Percentiles rank a stretch among this genome's conserved stretches.
Conservation (phyloP, 2,329 filamentous ascomycete genomes). For the Fusarium sp. region DNA sequence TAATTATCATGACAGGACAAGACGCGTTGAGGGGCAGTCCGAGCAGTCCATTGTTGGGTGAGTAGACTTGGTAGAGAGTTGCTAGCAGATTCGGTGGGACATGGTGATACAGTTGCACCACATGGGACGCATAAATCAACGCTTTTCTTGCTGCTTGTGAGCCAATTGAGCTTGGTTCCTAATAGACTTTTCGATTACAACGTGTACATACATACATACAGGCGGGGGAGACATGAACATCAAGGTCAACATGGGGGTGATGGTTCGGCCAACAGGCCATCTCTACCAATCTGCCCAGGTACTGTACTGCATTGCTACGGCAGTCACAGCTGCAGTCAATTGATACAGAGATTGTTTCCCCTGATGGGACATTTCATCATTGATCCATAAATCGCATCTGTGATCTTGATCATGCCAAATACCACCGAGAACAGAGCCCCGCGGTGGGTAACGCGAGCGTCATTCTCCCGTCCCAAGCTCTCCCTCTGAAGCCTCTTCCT, state of each 20-base stretch:
- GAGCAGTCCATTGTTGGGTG: slow-evolving; percentile 13
- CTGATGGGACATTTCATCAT: slow-evolving; percentile 32
- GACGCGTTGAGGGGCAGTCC: slow-evolving; percentile 38
- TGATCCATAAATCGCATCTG: slow-evolving; percentile 17
- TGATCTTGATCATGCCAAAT: slow-evolving; percentile 18
- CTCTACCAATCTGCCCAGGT: neutral
- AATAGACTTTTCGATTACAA: neutral
- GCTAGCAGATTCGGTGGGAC: slow-evolving; percentile 18
- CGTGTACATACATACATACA: slow-evolving; percentile 17
- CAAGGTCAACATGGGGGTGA: no score
- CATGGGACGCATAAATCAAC: neutral
- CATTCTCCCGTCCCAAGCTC: slow-evolving; percentile 34
- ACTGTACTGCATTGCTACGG: neutral
- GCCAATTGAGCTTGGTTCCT: slow-evolving; percentile 16
- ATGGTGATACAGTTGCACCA: slow-evolving; percentile 23
- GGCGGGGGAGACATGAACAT: slow-evolving; percentile 12
- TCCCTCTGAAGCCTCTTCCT: slow-evolving; percentile 9
- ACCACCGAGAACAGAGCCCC: slow-evolving; percentile 39
- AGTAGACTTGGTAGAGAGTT: neutral
- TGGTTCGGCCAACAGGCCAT: neutral
- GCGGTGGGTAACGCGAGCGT: slow-evolving; percentile 37
- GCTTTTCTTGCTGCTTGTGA: slow-evolving; percentile 1
- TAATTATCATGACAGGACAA: slow-evolving; percentile 12
- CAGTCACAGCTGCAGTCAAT: neutral
- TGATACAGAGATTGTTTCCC: neutral